Conservation (phyloP, 768 basidiomycete genomes). For the Boletus insuetus region DNA sequence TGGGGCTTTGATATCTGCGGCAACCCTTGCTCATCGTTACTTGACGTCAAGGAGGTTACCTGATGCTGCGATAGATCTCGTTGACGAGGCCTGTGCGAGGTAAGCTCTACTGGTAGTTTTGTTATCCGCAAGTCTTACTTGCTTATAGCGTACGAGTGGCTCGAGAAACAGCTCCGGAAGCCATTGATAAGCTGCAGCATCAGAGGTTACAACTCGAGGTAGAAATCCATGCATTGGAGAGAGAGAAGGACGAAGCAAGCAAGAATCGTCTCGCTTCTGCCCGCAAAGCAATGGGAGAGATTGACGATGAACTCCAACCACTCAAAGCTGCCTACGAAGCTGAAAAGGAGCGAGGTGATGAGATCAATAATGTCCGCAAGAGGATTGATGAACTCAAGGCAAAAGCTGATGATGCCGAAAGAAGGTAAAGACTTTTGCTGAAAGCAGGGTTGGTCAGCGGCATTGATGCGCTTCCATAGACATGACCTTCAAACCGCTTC, state of each 20-base stretch:
- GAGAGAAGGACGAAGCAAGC: constrained; percentile 87
- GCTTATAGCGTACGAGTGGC: constrained; percentile 76
- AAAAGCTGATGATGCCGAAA: constrained; percentile 91
- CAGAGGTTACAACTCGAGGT: constrained; percentile 88
- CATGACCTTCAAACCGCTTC: constrained; percentile 75
- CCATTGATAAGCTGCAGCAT: constrained; percentile 87
- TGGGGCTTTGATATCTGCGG: constrained; percentile 83
- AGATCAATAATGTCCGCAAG: constrained; percentile 70
- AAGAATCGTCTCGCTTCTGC: constrained; percentile 77
- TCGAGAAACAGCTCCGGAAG: constrained; percentile 92
- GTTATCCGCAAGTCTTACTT: background rate
- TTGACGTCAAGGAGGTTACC: constrained; percentile 78
- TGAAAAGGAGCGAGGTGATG: constrained; percentile 79
- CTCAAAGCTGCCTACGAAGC: constrained; percentile 84
- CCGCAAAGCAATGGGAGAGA: constrained; percentile 74
- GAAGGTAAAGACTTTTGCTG: constrained; percentile 49
- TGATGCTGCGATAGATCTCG: constrained; percentile 86
- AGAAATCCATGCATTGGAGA: constrained; percentile 90
- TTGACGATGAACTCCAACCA: constrained; percentile 82
- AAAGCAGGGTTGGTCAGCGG: background rate
- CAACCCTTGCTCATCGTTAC: constrained; percentile 90
- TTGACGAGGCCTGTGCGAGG: constrained; percentile 92
- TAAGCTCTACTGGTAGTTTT: constrained; percentile 30
- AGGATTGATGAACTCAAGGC: constrained; percentile 89
- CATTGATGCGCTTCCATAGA: constrained; percentile 30